These are phyloP conservation scores for Colletotrichum graminicola DNA, from an alignment of 2,329 filamentous ascomycete genomes.

Conservation along the genomic window DNA sequence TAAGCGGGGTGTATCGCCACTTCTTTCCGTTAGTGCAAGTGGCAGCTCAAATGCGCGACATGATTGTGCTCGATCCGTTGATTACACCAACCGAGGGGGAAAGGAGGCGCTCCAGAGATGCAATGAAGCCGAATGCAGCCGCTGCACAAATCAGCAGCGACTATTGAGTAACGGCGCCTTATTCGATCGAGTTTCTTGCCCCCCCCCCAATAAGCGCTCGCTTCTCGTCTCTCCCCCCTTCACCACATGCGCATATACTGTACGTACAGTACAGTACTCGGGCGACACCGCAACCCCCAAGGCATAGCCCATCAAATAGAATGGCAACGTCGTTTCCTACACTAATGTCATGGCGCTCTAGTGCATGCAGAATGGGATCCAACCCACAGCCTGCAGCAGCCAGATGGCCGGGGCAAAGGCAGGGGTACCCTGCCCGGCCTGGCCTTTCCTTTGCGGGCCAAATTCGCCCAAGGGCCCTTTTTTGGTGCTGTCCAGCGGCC, in stretches of 20 bases:
- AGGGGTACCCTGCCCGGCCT: constrained; percentile 29
- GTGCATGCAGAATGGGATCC: constrained; percentile 31
- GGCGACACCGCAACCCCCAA: constrained; percentile 1
- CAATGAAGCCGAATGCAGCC: constrained; percentile 18
- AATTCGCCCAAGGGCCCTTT: constrained; percentile 33
- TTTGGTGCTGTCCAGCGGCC: constrained; percentile 37
- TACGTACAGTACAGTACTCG: no score
- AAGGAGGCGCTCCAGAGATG: constrained; percentile 12
- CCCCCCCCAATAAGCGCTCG: constrained; percentile 32
- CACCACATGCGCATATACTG: constrained; percentile 7
- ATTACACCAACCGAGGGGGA: constrained; percentile 11
- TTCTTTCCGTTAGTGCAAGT: constrained; percentile 6
- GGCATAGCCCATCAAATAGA: constrained; percentile 24
- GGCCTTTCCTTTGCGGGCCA: constrained; percentile 26
- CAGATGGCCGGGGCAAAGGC: constrained; percentile 7
- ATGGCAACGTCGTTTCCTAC: constrained; percentile 30
- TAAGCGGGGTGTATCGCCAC: background rate
- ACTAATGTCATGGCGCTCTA: constrained; percentile 7
- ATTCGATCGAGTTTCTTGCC: constrained; percentile 17
- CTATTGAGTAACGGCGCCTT: constrained; percentile 12
- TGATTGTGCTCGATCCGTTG: constrained; percentile 32
- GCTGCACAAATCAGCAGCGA: constrained; percentile 23
- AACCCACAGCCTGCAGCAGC: constrained; percentile 25
- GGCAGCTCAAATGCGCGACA: constrained; percentile 6
- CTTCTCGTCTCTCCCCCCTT: constrained; percentile 18